phyloP scores from a whole-genome alignment of 306 rosid species.

The Quercus robur region DNA sequence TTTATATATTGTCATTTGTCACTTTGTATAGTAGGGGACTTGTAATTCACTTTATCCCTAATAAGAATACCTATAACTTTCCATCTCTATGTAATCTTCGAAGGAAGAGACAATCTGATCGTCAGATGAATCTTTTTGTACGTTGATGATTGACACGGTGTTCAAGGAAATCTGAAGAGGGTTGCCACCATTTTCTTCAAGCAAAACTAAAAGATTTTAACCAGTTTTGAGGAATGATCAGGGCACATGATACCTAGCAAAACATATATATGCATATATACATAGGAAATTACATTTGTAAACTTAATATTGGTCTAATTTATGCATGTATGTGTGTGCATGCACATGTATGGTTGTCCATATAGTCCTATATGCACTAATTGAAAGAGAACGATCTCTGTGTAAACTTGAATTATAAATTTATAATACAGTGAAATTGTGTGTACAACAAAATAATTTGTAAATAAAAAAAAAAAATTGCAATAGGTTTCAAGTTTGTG shows the following conservation, averaged over 20 bases:
- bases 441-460: too few relatives aligned
- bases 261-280: neutral
- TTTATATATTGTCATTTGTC: neutral
- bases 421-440: too few relatives aligned
- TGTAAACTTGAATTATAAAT: too few relatives aligned
- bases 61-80: neutral
- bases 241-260: slow-evolving; percentile 65
- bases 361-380: too few relatives aligned
- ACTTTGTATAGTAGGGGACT: neutral
- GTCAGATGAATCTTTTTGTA: neutral
- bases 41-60: too few relatives aligned
- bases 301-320: neutral
- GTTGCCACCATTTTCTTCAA: slow-evolving; percentile 74
- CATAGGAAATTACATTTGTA: neutral
- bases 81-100: neutral
- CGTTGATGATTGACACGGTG: slow-evolving; percentile 30
- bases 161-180: slow-evolving; percentile 49
- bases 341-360: too few relatives aligned
- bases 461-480: too few relatives aligned
- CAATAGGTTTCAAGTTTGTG: too few relatives aligned
- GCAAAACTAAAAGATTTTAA: slow-evolving; percentile 44
- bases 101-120: neutral
- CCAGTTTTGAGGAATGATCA: slow-evolving; percentile 48
- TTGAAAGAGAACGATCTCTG: too few relatives aligned
- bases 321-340: too few relatives aligned